Percentiles rank a stretch among this genome's conserved stretches.
Conservation (phyloP, 805 yeast species). For the Nakazawaea wickerhamii region DNA sequence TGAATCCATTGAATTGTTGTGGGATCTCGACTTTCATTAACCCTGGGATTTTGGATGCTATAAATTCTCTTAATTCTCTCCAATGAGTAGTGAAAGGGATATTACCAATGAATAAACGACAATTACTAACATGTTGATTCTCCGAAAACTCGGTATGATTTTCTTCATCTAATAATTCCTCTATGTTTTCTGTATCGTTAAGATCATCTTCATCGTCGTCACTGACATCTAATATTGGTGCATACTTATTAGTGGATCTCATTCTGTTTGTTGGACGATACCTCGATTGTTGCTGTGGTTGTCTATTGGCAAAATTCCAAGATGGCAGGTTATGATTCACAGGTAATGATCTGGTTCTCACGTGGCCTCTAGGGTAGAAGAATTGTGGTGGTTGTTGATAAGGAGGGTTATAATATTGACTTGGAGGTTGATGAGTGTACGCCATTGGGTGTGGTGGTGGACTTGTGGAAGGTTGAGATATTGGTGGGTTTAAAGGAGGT, state of each 20-base stretch:
- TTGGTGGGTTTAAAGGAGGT: too few species aligned
- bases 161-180: conserved; percentile 1
- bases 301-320: conserved; percentile 4
- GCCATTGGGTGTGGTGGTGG: neutral
- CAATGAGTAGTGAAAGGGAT: conserved; percentile 43
- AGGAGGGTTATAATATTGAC: neutral
- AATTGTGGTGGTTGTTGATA: neutral
- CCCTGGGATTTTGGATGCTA: conserved; percentile 25
- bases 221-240: conserved; percentile 14
- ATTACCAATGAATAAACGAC: conserved; percentile 49
- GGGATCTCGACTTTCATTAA: conserved; percentile 37
- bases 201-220: conserved; percentile 20
- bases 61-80: conserved; percentile 29
- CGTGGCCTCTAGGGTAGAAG: neutral
- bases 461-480: conserved; percentile 1
- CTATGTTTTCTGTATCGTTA: conserved; percentile 15
- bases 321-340: conserved; percentile 5
- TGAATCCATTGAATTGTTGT: conserved; percentile 33
- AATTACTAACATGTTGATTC: conserved; percentile 33
- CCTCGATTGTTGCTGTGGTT: conserved; percentile 1
- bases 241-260: conserved; percentile 10
- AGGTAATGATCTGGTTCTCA: conserved; percentile 10
- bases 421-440: neutral
- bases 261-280: conserved; percentile 1
- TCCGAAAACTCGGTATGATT: conserved; percentile 17